Evolutionary conservation across 306 rosid species (phyloP), one percentile per base, ranked within the genome.

Genomic region (Sicyos edulis): DNA sequence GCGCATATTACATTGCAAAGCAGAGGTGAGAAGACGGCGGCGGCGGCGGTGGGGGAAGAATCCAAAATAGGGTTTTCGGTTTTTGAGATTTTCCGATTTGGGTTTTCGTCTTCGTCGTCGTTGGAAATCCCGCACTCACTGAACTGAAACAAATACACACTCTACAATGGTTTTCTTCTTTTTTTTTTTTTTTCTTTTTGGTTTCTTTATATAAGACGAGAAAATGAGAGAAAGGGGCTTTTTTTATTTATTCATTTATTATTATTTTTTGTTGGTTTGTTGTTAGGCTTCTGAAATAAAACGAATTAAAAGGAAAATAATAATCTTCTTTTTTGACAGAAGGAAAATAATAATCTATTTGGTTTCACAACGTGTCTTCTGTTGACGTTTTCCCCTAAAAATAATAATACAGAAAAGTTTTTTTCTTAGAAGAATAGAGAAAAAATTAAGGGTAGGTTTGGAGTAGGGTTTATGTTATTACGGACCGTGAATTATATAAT

Each of bases 101-200:
- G 10, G 20, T 45, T 66, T 66, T 44, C 12, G 1, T 68, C 44
- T 1, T 68, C 56, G 1, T 13, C 57, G 37, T 68, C 57, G 22
- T 68, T 68, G 73, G 58, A 22, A 68, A 49, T 68, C 73, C 44
- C 73, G 58, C 56, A 68, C 57, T 66, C 73, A 24, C 44, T 68
- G 20, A 12, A 66, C 54, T 19, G 71, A 44, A 59, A 40, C 26
- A n/a, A 29, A 26, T 3, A 26, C 29, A 67, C 72, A 67, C 40
- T 22, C 58, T 8, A 44, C 14, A 24, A 24, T 24, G 58, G 24
- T 15, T 68, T 50, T 68, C 73, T 15, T 50, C 53, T 67, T 32
- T 22, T 12, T 66, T 19, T 22, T n/a, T 15, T 68, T 50, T 68
- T 58, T 15, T 50, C 53, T 67, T 32, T 22, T 12, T 66, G 5